Conservation (phyloP, 2,329 filamentous ascomycete genomes). For the Metarhizium brunneum region DNA sequence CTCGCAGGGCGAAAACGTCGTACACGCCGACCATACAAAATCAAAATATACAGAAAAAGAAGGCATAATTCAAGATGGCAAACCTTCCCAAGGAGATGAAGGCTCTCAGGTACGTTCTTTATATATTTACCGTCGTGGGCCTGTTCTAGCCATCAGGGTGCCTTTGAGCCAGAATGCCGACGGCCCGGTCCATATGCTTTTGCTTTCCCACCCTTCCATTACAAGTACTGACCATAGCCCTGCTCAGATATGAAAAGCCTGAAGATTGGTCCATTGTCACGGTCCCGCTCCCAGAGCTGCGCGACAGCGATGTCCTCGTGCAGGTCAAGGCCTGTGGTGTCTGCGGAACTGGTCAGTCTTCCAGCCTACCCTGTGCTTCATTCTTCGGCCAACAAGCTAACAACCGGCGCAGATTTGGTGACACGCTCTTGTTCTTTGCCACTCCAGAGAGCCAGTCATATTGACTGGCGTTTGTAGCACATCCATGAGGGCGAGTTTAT, state of each 20-base stretch:
- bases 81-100: conserved; percentile 48
- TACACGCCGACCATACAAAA: neutral
- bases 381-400: neutral
- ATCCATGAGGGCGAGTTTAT: conserved; percentile 63
- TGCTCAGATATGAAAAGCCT: conserved; percentile 48
- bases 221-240: neutral
- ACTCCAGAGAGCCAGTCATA: neutral
- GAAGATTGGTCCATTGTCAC: conserved; percentile 51
- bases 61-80: conserved; percentile 16
- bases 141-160: conserved; percentile 14
- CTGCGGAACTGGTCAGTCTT: conserved; percentile 42
- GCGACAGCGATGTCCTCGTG: conserved; percentile 51
- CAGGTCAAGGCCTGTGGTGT: conserved; percentile 61
- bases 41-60: neutral
- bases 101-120: conserved; percentile 44
- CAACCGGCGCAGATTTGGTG: conserved; percentile 23
- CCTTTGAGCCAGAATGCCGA: neutral
- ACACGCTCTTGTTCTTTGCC: conserved; percentile 6
- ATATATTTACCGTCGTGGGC: conserved; percentile 3
- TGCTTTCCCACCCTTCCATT: neutral
- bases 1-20: neutral
- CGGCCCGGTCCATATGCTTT: neutral
- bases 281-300: conserved; percentile 51
- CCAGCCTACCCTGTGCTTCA: neutral
- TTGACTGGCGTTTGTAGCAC: conserved; percentile 23